Base-by-base conservation (phyloP, 2,329 filamentous ascomycete species). In the Emergomyces pasteurianus region DNA sequence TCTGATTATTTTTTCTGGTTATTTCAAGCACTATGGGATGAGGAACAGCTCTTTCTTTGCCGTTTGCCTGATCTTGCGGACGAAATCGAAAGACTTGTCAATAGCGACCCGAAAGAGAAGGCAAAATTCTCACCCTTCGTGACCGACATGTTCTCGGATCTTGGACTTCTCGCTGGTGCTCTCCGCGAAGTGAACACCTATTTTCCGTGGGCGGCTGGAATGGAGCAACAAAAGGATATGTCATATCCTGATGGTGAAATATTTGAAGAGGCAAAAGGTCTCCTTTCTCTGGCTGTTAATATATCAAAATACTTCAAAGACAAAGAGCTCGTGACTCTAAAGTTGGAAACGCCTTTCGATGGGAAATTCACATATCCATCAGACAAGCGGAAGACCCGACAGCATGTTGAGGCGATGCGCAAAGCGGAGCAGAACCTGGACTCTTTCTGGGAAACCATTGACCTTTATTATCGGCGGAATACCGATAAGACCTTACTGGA, bases 351-450 rank as follows among this genome's bases (percentile, higher is more conserved):
- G 49, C 55, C 59, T 26, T 38, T 58, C 0, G 69, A 70, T 3
- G 70, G 70, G 2, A 77, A 68, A 60, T 81, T 83, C 69, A 63
- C 63, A 50, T 83, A 75, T 74, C 81, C 77, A 60, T 74, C 72
- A 2, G 72, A 77, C 2, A 81, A 79, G 64, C 75, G 73, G 6
- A 73, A 74, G 1, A 82, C 72, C 1, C 73, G 74, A 59, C 73
- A 76, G 14, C 82, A 74, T 21, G 72, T 78, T 0, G 72, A 77
- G 12, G 66, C 68, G 0, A 73, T 83, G 69, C 73, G 76, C 12
- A 64, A 57, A 3, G 79, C 81, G 0, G 81, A 84, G 67, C 26
- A 56, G 1, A 73, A 76, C 28, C 71, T 84, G 4, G 80, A 82
- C 64, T 58, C 50, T 0, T 78, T 81, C 61, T 82, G 79, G 80